These are phyloP conservation scores for Melampsora occidentalis DNA, from an alignment of 1,284 basidiomycete species.

Conservation along the genomic window DNA sequence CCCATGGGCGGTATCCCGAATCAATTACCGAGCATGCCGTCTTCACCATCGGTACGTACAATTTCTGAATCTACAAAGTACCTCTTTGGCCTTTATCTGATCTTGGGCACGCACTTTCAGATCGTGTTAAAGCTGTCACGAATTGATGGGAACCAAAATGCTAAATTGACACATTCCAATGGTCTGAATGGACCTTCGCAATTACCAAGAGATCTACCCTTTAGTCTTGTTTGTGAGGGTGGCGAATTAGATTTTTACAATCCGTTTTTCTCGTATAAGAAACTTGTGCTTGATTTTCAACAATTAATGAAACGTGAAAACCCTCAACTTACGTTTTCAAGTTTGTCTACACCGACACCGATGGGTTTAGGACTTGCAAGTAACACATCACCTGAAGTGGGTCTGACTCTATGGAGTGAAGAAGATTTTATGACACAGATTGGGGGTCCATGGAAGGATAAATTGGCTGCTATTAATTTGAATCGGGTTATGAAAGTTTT, in stretches of 20 bases:
- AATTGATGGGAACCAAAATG: too few relatives aligned
- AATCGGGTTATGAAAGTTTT: not conserved
- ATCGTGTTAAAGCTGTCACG: too few relatives aligned
- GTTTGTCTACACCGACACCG: not conserved
- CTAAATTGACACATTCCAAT: not conserved
- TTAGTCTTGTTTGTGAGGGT: not conserved
- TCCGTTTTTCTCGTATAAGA: constrained; percentile 4
- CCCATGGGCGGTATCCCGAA: not conserved
- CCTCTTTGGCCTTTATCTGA: too few relatives aligned
- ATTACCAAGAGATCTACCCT: not conserved
- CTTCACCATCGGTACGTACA: not conserved
- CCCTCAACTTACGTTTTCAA: not conserved
- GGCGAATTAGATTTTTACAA: not conserved
- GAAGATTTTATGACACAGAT: not conserved
- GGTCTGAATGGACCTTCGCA: not conserved
- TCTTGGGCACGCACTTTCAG: too few relatives aligned
- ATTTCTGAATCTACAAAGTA: not conserved
- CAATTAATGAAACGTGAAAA: not conserved
- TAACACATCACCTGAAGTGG: not conserved
- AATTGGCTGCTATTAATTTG: not conserved
- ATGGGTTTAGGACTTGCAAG: not conserved
- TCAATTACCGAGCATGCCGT: not conserved
- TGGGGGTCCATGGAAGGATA: not conserved
- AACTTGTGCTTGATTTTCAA: not conserved
- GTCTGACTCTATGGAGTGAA: not conserved